Conservation (phyloP, 2,329 filamentous ascomycete genomes). For the Cladophialophora yegresii region DNA sequence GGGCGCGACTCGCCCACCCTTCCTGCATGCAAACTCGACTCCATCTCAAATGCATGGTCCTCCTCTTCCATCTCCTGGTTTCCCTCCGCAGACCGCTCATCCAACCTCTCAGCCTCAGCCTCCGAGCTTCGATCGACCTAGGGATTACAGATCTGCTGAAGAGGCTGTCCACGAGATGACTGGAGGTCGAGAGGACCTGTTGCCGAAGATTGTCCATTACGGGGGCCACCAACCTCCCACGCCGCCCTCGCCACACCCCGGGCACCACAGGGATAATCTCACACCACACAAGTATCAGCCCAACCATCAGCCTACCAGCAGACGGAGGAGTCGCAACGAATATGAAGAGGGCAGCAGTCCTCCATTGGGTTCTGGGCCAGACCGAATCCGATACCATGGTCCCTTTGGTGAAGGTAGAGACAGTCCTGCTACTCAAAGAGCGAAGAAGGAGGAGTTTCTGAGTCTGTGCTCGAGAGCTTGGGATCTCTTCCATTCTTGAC, state of each 20-base stretch:
- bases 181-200: constrained; percentile 85
- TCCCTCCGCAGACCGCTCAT: constrained; percentile 54
- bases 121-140: constrained; percentile 62
- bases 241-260: constrained; percentile 70
- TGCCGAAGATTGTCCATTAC: constrained; percentile 94
- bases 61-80: constrained; percentile 75
- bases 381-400: constrained; percentile 55
- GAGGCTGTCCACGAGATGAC: constrained; percentile 89
- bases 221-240: constrained; percentile 91
- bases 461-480: constrained; percentile 83
- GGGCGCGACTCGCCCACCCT: constrained; percentile 65
- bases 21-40: constrained; percentile 63
- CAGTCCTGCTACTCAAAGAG: constrained; percentile 76
- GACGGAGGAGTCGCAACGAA: constrained; percentile 80
- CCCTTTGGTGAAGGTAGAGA: constrained; percentile 81
- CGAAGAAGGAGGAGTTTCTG: constrained; percentile 92
- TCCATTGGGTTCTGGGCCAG: constrained; percentile 74
- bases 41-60: constrained; percentile 44
- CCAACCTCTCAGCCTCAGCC: constrained; percentile 52
- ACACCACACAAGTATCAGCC: constrained; percentile 48
- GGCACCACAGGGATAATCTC: constrained; percentile 44
- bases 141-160: constrained; percentile 94
- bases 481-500: constrained; percentile 93
- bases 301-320: constrained; percentile 42
- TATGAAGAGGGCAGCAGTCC: constrained; percentile 88